phyloP scores from a whole-genome alignment of 2,329 filamentous ascomycete genomes.

The Aspergillus sp. region DNA sequence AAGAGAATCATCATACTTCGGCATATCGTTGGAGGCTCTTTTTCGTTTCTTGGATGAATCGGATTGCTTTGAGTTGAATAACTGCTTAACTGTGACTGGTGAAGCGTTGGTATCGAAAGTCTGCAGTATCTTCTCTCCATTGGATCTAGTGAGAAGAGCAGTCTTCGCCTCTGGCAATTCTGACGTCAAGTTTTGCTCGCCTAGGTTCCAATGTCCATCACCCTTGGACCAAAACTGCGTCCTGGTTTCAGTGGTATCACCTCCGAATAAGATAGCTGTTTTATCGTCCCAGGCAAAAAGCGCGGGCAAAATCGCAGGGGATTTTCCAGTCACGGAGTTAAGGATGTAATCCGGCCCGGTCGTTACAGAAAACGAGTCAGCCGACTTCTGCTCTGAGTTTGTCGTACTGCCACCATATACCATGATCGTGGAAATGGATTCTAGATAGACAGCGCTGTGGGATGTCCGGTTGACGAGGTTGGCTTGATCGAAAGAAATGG shows the following conservation, averaged over 20 bases:
- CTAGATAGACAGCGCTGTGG: conserved; percentile 75
- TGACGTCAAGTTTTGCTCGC: conserved; percentile 47
- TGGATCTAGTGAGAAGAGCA: conserved; percentile 67
- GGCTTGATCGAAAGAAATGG: conserved; percentile 48
- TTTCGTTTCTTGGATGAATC: conserved; percentile 38
- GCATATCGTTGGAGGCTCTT: conserved; percentile 61
- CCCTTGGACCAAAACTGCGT: conserved; percentile 65
- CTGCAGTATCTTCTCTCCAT: conserved; percentile 76
- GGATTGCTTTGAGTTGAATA: conserved; percentile 16
- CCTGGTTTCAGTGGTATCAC: conserved; percentile 62
- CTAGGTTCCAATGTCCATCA: no score
- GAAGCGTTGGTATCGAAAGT: conserved; percentile 69
- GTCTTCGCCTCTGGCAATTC: conserved; percentile 62
- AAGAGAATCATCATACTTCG: conserved; percentile 72
- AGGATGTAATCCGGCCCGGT: conserved; percentile 66
- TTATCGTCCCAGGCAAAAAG: conserved; percentile 72
- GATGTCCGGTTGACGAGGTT: conserved; percentile 68
- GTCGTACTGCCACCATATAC: conserved; percentile 76
- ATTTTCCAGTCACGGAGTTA: conserved; percentile 56
- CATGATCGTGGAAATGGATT: conserved; percentile 68
- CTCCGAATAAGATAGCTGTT: conserved; percentile 73
- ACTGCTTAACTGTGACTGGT: conserved; percentile 63
- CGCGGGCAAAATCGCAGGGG: conserved; percentile 67
- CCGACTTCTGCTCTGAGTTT: conserved; percentile 58
- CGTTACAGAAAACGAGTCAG: conserved; percentile 73